phyloP scores from a whole-genome alignment of 2,329 filamentous ascomycete genomes.

The Alternaria sp. region DNA sequence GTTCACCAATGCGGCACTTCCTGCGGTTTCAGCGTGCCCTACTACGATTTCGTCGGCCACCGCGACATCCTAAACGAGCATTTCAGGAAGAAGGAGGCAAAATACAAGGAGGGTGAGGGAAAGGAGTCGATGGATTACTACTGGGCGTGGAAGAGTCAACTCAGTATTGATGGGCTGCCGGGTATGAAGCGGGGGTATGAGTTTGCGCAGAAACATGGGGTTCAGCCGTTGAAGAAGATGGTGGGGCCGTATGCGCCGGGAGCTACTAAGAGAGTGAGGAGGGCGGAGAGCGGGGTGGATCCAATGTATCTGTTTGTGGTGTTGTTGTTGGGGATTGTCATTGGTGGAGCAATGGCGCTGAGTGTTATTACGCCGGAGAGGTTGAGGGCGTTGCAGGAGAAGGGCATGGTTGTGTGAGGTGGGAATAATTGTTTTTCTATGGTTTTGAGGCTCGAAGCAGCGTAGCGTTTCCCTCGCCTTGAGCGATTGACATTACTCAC shows the following conservation, averaged over 20 bases:
- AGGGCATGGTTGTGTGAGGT: slow-evolving; percentile 31
- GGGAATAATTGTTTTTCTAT: too few species aligned
- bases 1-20: slow-evolving; percentile 56
- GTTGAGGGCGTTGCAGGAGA: slow-evolving; percentile 32
- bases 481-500: not conserved
- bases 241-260: slow-evolving; percentile 47
- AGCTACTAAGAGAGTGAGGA: slow-evolving; percentile 16
- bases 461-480: not conserved
- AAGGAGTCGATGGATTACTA: slow-evolving; percentile 56
- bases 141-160: slow-evolving; percentile 57
- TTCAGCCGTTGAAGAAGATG: slow-evolving; percentile 57
- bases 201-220: slow-evolving; percentile 47
- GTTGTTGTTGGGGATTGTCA: slow-evolving; percentile 42
- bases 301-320: slow-evolving; percentile 38
- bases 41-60: slow-evolving; percentile 55
- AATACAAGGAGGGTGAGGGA: slow-evolving; percentile 47
- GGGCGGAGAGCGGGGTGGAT: slow-evolving; percentile 13
- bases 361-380: slow-evolving; percentile 39
- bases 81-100: slow-evolving; percentile 53
- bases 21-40: slow-evolving; percentile 57
- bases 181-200: slow-evolving; percentile 54
- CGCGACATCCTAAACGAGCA: slow-evolving; percentile 53
- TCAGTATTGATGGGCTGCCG: slow-evolving; percentile 56
- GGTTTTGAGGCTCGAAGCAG: not conserved
- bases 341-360: slow-evolving; percentile 39